phyloP scores from a whole-genome alignment of 345 rosid genomes.

The Salix udensis region DNA sequence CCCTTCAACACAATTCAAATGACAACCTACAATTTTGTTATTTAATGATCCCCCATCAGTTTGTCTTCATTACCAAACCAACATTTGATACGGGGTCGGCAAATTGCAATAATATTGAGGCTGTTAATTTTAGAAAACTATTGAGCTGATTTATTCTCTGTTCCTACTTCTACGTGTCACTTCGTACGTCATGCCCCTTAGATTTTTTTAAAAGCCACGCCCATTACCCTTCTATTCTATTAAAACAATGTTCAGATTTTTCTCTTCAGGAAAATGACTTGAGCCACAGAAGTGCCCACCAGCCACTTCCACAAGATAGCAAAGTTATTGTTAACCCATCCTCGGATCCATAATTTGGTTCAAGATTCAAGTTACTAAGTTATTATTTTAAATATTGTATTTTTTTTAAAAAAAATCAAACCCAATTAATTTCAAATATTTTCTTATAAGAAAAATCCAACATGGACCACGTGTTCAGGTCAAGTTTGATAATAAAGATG shows the following conservation, averaged over 20 bases:
- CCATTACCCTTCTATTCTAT: background rate
- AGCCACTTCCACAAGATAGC: background rate
- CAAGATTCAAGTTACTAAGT: too few relatives aligned
- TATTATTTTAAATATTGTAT: too few relatives aligned
- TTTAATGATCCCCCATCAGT: background rate
- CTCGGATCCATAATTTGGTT: too few relatives aligned
- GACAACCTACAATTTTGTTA: background rate
- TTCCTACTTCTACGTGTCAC: background rate
- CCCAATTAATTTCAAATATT: too few relatives aligned
- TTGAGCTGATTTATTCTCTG: background rate
- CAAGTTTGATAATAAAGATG: too few relatives aligned
- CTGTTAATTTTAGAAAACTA: background rate
- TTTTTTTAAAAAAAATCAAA: too few relatives aligned
- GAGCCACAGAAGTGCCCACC: background rate
- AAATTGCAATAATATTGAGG: background rate
- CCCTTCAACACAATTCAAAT: background rate
- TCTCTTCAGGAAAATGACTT: too few relatives aligned
- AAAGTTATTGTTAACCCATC: too few relatives aligned
- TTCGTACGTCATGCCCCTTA: background rate
- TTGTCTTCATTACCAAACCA: background rate
- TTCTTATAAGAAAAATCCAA: too few relatives aligned
- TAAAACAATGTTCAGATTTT: background rate
- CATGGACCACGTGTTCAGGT: too few relatives aligned
- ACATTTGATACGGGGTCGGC: background rate
- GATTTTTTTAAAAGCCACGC: background rate